Base-by-base conservation (phyloP, 768 basidiomycete species). In the Cyathus striatus region DNA sequence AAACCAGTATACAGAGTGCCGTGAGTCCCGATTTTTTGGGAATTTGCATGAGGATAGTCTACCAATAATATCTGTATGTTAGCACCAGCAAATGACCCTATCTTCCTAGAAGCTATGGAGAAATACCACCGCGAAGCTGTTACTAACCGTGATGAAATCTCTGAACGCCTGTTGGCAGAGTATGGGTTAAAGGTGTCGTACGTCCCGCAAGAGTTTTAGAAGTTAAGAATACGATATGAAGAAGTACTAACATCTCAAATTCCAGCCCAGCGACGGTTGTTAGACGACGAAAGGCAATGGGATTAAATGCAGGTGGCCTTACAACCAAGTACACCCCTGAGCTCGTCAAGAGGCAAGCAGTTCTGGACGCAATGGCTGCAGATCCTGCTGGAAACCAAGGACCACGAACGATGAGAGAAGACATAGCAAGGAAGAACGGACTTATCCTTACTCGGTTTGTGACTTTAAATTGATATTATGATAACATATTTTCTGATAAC, bases 341-440 rank as follows among this genome's bases (percentile, higher is more conserved):
- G 14, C 45, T 40, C 2, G 51, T 52, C 3, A 68, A 64, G 42
- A 44, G 55, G 3, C 59, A 65, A 26, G 55, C 68, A 12, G 53
- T 69, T 14, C 35, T 61, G 5, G 59, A 62, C 26, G 62, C 66
- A 49, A 58, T 69, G 57, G 51, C 51, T 9, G 62, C 60, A 36
- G 66, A 68, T 39, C 56, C 59, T 1, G 49, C 42, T 20, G 55
- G 60, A 23, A 54, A 49, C 33, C 49, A 49, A 1, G 66, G 66
- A 9, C 51, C 58, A 10, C 38, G 45, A 13, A 50, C 50, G 24
- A 49, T 66, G 21, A 63, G 64, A 44, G 48, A 59, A 23, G 42
- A 48, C 3, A 60, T 69, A 25, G 52, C 60, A 24, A 34, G 47
- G 38, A 57, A 62, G 14, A 59, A 56, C 1, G 55, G 68, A 45